Base-by-base conservation (phyloP, 2,329 filamentous ascomycete species). In the Didymella sp. region DNA sequence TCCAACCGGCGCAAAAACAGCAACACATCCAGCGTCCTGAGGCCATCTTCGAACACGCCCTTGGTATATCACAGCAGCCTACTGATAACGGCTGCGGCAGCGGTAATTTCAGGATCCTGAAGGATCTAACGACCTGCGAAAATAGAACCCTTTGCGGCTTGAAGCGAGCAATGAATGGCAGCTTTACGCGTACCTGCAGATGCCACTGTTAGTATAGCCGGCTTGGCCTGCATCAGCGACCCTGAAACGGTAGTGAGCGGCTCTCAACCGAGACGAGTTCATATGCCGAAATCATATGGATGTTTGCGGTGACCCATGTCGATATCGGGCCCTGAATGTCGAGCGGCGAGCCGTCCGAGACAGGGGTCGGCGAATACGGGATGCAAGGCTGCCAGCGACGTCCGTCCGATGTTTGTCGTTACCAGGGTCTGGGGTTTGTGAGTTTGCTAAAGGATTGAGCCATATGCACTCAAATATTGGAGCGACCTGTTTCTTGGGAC, bases 181-280 rank as follows among this genome's bases (percentile, higher is more conserved):
- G 56, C 58, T 59, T 22, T 54, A 58, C 48, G 57, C 60, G 68
- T 70, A 71, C 67, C 69, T 72, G 67, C 68, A 73, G 64, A 50
- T 47, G 30, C 49, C 50, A 47, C 43, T 58, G 53, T 51, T 51
- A 56, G 31, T 44, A 58, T 58, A 61, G 51, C 52, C 61, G 59
- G 51, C 56, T 63, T 58, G 57, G 60, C 43, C 30, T 60, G 59
- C 55, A 60, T 57, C 58, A 53, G 47, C 48, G 33, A 54, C 46
- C 44, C 52, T 58, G 54, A 41, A 59, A 55, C 58, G 57, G 46
- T 58, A 49, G 59, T 63, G 64, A 53, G 63, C 67, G 63, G 68
- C 55, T 65, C 38, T 61, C 57, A 62, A 56, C 64, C 66, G 64
- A 67, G 55, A 60, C 58, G 57, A 58, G 54, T 24, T 59, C 51